Evolutionary conservation across 2,329 filamentous ascomycete species (phyloP), one percentile per base, ranked within the genome.

Genomic region (Raffaelea deltoideospora): DNA sequence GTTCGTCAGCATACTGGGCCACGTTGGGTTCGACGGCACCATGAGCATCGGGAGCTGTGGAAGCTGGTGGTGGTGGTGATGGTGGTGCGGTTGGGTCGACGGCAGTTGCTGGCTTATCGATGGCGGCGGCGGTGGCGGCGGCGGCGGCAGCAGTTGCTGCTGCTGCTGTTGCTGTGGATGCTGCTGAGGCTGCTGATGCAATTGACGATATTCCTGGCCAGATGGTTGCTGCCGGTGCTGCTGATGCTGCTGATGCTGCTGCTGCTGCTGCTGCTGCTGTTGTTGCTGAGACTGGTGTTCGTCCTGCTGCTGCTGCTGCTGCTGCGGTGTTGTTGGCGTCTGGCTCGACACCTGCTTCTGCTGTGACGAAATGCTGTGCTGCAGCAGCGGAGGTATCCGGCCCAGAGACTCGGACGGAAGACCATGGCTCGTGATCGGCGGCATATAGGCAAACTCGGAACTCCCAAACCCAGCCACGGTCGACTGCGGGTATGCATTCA

Each of bases 1-100:
- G 45, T 79, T 80, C 32, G 79, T 81, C 53, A 88, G 63, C 69
- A 86, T 79, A 54, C 82, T 88, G 8, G 84, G 84, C 84, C 84
- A 92, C 43, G 69, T 66, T 35, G 67, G 55, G 44, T 78, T 68
- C 33, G 67, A 67, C 18, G 78, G 76, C 62, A 82, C 80, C 48
- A 83, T 76, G 45, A 87, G 61, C 51, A 82, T 78, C 18, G 81
- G 73, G 17, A 82, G 59, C 43, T 72, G 71, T 10, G 59, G 49
- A 37, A 63, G 58, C 47, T 68, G 49, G 43, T 58, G 48, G 30
- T 55, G 52, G 22, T 39, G 42, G 19, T 64, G 58, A 47, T 68
- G 9, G 44, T 58, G 49, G 29, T 56, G 52, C 21, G 60, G 50
- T 40, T 66, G 55, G 26, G 46, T 34, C 26, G 47, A 14, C n/a